Base-by-base conservation (phyloP, 2,329 filamentous ascomycete genomes). In the Orbilia oligospora region DNA sequence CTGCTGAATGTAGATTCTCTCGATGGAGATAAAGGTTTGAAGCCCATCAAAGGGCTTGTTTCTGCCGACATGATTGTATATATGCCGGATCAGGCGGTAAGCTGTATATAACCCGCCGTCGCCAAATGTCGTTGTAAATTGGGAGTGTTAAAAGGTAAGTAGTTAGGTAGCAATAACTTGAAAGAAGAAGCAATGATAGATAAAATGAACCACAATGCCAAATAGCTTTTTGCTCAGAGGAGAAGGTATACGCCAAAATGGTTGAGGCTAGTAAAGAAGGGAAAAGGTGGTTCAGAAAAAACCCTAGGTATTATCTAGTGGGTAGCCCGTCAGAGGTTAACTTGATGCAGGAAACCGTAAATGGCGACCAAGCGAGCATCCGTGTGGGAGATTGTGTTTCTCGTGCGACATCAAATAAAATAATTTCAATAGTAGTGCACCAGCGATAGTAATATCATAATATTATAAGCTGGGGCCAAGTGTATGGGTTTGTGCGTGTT, bases 351-450 rank as follows among this genome's bases (percentile, higher is more conserved):
- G 56, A 65, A 58, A 41, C 44, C 41, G 51, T 30, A 58, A 77
- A 61, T 22, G 36, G 61, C 61, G 44, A 71, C 66, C 66, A 77
- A 67, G 73, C 68, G 67, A 64, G 53, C 44, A 64, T 71, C 67
- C 67, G 73, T 61, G 58, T 66, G 41, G 58, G 73, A 77, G 65
- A 77, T 77, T 77, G 53, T 77, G 61, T 71, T 71, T 71, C 67
- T 71, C 46, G 73, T 77, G 63, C 67, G 46, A 77, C 73, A 68
- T 71, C 49, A 70, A 77, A 55, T 20, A 66, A 67, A 46, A 65
- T 36, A 76, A 76, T 30, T 30, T n/a, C 27, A 76, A 76, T 22
- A 58, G 33, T 8, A 41, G 18, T 41, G 56, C 56, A 44, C 36
- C 33, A 44, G 36, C 20, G 56, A 61, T 61, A 61, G 56, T 61